Percentiles rank a stretch among this genome's conserved stretches.
Conservation (phyloP, 768 basidiomycete genomes). For the Termitomyces sp. region DNA sequence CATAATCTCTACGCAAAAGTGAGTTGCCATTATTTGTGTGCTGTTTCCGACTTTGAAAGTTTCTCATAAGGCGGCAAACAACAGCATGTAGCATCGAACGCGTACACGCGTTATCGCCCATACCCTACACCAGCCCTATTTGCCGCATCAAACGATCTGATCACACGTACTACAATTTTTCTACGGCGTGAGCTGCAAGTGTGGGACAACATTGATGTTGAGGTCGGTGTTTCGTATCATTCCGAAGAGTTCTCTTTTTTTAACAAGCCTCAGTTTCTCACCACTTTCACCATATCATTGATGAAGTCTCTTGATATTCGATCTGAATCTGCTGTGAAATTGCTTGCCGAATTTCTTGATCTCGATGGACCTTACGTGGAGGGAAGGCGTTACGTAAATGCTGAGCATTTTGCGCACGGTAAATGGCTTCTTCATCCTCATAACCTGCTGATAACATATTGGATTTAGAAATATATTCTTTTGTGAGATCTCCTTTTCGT, state of each 20-base stretch:
- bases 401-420: slow-evolving; percentile 96
- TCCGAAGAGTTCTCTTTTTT: slow-evolving; percentile 7
- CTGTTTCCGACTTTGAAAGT: neutral
- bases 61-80: neutral
- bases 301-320: slow-evolving; percentile 94
- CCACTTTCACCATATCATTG: slow-evolving; percentile 80
- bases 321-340: slow-evolving; percentile 78
- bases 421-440: slow-evolving; percentile 16
- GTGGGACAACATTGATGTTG: slow-evolving; percentile 87
- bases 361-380: slow-evolving; percentile 54
- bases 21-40: slow-evolving; percentile 14
- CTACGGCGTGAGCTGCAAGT: slow-evolving; percentile 81
- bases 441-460: neutral
- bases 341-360: slow-evolving; percentile 86
- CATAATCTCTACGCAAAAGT: slow-evolving; percentile 85
- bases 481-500: slow-evolving; percentile 82
- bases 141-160: slow-evolving; percentile 63
- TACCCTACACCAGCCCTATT: slow-evolving; percentile 87
- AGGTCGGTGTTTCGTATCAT: slow-evolving; percentile 40
- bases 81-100: slow-evolving; percentile 89
- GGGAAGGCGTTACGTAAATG: slow-evolving; percentile 57
- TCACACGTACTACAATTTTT: slow-evolving; percentile 74
- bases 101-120: slow-evolving; percentile 81
- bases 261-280: slow-evolving; percentile 61
- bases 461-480: slow-evolving; percentile 75